Conservation (phyloP, 371 early-diverging fungal species). For the Mucor racemosus region DNA sequence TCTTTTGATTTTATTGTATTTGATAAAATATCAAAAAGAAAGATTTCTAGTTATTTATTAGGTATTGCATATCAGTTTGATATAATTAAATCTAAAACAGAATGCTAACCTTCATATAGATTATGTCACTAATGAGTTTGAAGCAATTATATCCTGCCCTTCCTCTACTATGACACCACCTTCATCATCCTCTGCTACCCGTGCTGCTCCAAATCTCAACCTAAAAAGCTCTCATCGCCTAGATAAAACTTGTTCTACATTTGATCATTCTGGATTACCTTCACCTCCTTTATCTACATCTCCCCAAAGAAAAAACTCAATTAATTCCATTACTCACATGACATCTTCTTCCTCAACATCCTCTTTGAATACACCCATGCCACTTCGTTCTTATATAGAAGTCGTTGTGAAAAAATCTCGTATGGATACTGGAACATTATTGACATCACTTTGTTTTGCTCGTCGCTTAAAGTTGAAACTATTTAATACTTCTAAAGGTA, state of each 20-base stretch:
- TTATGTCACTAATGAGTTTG: conserved; percentile 24
- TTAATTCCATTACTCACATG: background rate
- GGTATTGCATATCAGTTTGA: conserved; percentile 6
- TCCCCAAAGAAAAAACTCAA: conserved; percentile 3
- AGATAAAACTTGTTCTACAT: conserved; percentile 3
- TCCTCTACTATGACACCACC: background rate
- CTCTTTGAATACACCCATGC: conserved; percentile 5
- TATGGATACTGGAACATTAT: conserved; percentile 61
- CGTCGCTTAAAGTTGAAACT: conserved; percentile 52
- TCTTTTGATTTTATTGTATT: conserved; percentile 1
- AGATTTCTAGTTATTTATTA: conserved; percentile 18
- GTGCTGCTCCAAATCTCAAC: background rate
- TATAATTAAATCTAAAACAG: background rate
- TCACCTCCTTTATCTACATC: conserved; percentile 29
- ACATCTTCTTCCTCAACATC: conserved; percentile 10
- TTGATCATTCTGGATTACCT: conserved; percentile 14
- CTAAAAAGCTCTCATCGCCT: background rate
- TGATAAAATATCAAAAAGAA: conserved; percentile 18
- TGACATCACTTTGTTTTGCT: conserved; percentile 62
- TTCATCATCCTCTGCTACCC: background rate
- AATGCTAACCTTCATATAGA: conserved; percentile 6
- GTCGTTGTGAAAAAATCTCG: conserved; percentile 53
- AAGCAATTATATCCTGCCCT: conserved; percentile 19
- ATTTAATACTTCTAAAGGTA: conserved; percentile 59
- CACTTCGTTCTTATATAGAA: conserved; percentile 53